Base-by-base conservation (phyloP, 2,329 filamentous ascomycete genomes). In the Colletotrichum orbiculare region DNA sequence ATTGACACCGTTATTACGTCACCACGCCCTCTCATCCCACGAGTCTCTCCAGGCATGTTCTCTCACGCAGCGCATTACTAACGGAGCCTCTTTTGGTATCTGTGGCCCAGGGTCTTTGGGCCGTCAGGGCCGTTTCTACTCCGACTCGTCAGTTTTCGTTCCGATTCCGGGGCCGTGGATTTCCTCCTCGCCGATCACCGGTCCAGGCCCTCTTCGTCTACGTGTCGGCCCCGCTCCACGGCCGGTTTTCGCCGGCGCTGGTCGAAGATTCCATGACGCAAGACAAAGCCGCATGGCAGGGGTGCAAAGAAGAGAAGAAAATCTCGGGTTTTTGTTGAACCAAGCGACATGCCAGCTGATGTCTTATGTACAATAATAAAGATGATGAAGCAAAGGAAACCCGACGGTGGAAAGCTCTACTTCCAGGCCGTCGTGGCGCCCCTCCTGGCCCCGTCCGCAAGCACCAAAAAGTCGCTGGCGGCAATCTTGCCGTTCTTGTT, bases 1-100 rank as follows among this genome's bases (percentile, higher is more conserved):
- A 39, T 56, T 62, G 62, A 62, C 62, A 62, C 37, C 35, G 35
- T 6, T 13, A 65, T 62, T 62, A 65, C 62, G 62, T 65, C 62
- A 65, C 62, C n/a, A 2, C 46, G 7, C 13, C 43, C 35, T 33
- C 41, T 53, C n/a, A 17, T 43, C 11, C 35, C 39, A 53, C 25
- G 41, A 46, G 41, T 48, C 38, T 10, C 47, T 33, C 52, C 62
- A 62, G 42, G 52, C 58, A 53, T 62, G 17, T 62, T 56, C 58
- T 57, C 52, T 65, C 33, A 8, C 12, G 8, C 46, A 10, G 15
- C 46, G 13, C 45, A 43, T 60, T 35, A 43, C 9, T 59, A 53
- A 57, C 10, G 37, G 15, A 48, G 35, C 38, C 45, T 49, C 39
- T 3, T 34, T 41, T 17, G 9, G n/a, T 46, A 34, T 58, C 46